Base-by-base conservation (phyloP, 257 asterid genomes). In the Solanum bulbocastanum region DNA sequence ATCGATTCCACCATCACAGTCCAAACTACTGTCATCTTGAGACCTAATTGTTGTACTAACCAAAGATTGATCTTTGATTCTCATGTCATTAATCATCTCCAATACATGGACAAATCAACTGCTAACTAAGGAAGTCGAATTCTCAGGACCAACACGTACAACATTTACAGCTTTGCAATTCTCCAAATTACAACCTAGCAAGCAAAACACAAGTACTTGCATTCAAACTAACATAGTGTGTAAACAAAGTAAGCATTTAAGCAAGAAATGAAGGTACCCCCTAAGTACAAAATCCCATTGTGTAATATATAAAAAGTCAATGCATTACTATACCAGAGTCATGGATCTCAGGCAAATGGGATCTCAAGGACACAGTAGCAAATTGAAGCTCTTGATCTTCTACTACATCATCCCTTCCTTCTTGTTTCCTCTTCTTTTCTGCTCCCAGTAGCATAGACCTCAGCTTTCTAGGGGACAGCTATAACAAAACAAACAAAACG, bases 151-250 rank as follows among this genome's bases (percentile, higher is more conserved):
- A 72, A 85, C 89, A 83, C 89, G 88, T 46, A 89, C 91, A 86
- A 91, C 89, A 68, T 82, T 90, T 83, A 91, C 90, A 87, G 89
- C 91, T 88, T 89, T 89, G 91, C 76, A 91, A 86, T 49, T 88
- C 72, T 91, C 91, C 52, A 87, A 89, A 76, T 73, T 27, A 76
- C 49, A 46, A 42, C 75, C 89, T 56, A 72, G 62, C 39, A 42
- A 40, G 58, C 60, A 39, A 46, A 91, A 89, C 20, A 52, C 23
- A 52, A 86, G 37, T 86, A 65, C 83, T 33, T 22, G 42, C 44
- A 16, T 68, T 76, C 5, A 23, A 13, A 23, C 56, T 23, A 62
- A 22, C 68, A 14, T 56, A 25, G 10, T 52, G 4, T 30, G 62
- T 6, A 33, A 46, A 32, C 32, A 69, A 86, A 69, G 30, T 23